Base-by-base conservation (phyloP, 345 rosid species). In the Aurinia saxatilis region DNA sequence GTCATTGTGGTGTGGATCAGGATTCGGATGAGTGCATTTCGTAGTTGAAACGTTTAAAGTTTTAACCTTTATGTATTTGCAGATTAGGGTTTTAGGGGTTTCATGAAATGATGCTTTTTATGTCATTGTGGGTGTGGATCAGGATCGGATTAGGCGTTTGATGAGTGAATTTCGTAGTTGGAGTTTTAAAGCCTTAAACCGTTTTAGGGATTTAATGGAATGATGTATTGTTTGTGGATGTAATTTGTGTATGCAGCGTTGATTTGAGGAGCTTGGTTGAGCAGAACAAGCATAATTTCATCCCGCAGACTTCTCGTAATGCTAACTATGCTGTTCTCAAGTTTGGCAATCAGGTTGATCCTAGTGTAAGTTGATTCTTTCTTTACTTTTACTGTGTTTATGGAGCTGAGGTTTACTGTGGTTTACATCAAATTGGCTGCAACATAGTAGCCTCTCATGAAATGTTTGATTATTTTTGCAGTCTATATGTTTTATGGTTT, bases 241-340 rank as follows among this genome's bases (percentile, higher is more conserved):
- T 59, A 50, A 14, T 63, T 27, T 27, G n/a, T 72, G 57, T 42
- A 35, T 67, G 66, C 80, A 92, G 98, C 63, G 97, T 92, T 79
- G 90, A 92, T 78, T 84, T 92, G 90, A 87, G 73, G 75, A 56
- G 91, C 72, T 77, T 92, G 67, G 80, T 85, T 78, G 97, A 85
- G 52, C 85, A 80, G 75, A 92, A 89, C 83, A 87, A 72, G 58
- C 82, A 73, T 64, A 92, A 84, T 73, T 87, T 82, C 50, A 85
- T 92, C 57, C 98, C 88, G 1, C 91, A 95, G 0, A 68, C 98
- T 0, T 92, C 97, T 1, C 86, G 97, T 33, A 87, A 85, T 88
- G 89, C 97, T 50, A 92, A 92, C 63, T 90, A 90, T 40, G 85
- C 80, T 35, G 90, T 92, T 42, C 82, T 92, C 17, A 82, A 73